Evolutionary conservation across 139 green algal species (phyloP).

Genomic region (Chlorella ohadii): DNA sequence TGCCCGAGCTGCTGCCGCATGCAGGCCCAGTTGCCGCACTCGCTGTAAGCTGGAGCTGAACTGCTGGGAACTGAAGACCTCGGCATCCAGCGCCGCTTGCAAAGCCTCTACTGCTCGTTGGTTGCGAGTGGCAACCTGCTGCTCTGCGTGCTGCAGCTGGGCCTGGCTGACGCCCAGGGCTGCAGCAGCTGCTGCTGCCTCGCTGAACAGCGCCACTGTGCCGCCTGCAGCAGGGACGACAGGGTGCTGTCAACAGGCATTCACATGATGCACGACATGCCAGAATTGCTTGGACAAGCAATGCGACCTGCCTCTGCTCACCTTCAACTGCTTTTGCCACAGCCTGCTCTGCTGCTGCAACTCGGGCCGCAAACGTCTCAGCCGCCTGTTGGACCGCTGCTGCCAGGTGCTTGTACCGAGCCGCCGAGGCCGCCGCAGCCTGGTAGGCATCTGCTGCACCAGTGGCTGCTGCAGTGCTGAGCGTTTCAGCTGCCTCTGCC

Average conservation of each 20-base stretch:
- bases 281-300: too few species aligned
- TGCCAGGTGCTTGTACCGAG: neutral
- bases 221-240: neutral
- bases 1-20: conserved; percentile 12
- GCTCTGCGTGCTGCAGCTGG: neutral
- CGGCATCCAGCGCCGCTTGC: neutral
- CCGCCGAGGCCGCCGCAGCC: neutral
- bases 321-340: neutral
- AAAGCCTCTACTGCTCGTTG: neutral
- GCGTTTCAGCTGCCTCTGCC: neutral
- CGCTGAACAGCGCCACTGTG: neutral
- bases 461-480: neutral
- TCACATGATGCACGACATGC: neutral
- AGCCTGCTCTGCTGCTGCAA: neutral
- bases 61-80: neutral
- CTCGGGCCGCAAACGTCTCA: neutral
- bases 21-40: conserved; percentile 3
- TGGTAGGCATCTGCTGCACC: neutral
- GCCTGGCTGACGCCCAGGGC: neutral
- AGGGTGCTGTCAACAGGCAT: neutral
- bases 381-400: neutral
- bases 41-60: neutral
- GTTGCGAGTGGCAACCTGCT: neutral
- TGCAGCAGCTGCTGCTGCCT: conserved; percentile 2
- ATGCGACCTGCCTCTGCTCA: neutral